A percentile compares a stretch with the other conserved stretches of the same genome.
These are phyloP conservation scores for Trametes villosa DNA, from an alignment of 768 basidiomycete genomes.

Conservation along the genomic window DNA sequence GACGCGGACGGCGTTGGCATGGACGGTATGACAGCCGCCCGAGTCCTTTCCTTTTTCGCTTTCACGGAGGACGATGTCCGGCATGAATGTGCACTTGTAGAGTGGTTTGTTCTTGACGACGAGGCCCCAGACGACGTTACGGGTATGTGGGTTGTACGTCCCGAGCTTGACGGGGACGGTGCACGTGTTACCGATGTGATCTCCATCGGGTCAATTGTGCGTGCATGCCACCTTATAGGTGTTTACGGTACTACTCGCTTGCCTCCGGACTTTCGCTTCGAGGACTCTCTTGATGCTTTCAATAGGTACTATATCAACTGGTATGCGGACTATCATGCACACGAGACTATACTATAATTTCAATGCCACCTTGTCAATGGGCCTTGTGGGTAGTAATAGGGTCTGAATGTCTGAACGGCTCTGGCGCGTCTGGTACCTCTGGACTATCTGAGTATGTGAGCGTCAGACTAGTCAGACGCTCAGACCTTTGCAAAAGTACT, in stretches of 20 bases:
- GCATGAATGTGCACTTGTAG: background rate
- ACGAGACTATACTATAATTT: conserved; percentile 4
- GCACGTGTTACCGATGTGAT: background rate
- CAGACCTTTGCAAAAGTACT: background rate
- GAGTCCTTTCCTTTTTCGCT: background rate
- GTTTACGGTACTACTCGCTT: background rate
- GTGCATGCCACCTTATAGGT: conserved; percentile 5
- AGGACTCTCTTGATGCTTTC: conserved; percentile 5
- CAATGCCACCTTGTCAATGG: background rate
- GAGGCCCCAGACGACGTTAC: background rate
- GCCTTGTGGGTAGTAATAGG: background rate
- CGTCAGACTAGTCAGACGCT: background rate
- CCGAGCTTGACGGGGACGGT: background rate
- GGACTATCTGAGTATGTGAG: background rate
- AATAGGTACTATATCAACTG: conserved; percentile 1
- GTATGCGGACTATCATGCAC: conserved; percentile 7
- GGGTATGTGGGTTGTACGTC: background rate
- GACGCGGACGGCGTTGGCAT: background rate
- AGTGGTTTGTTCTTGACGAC: background rate
- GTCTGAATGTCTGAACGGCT: background rate
- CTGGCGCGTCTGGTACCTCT: background rate
- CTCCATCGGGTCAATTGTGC: background rate
- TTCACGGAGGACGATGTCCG: background rate
- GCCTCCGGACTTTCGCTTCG: background rate
- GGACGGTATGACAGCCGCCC: background rate